These are phyloP conservation scores for Thermothielavioides terrestris DNA, from an alignment of 495 filamentous ascomycete genomes.

Conservation along the genomic window DNA sequence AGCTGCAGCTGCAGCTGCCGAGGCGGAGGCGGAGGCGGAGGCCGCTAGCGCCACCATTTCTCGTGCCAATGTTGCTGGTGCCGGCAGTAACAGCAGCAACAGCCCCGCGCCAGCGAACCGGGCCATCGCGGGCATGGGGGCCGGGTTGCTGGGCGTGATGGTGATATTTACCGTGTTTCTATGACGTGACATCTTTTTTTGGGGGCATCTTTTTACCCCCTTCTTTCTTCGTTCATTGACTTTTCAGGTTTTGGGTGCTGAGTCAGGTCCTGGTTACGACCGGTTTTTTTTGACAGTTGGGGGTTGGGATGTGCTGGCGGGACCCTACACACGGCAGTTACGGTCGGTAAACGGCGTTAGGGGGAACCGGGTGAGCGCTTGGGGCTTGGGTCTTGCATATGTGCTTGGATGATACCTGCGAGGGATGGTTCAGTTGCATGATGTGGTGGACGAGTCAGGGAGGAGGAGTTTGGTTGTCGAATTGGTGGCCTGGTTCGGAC, in stretches of 20 bases:
- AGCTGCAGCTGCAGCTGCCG: too few species aligned
- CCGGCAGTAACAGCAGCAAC: conserved; percentile 1
- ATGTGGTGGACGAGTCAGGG: not conserved
- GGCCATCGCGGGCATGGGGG: conserved; percentile 47
- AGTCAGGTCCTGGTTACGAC: too few species aligned
- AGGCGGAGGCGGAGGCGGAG: too few species aligned
- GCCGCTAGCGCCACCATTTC: too few species aligned
- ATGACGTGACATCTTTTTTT: not conserved
- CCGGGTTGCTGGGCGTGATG: conserved; percentile 45
- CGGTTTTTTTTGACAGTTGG: too few species aligned
- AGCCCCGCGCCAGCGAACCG: conserved; percentile 37
- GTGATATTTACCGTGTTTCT: conserved; percentile 16
- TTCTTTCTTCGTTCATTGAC: not conserved
- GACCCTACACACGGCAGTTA: too few species aligned
- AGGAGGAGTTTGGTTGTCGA: not conserved
- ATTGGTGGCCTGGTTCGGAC: not conserved
- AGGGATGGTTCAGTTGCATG: not conserved
- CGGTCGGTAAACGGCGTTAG: not conserved
- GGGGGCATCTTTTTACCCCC: not conserved
- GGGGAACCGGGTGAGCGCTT: too few species aligned
- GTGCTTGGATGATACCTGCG: not conserved
- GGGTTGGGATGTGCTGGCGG: too few species aligned
- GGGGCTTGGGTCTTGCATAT: too few species aligned
- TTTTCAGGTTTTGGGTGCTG: not conserved
- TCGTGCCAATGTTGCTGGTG: not conserved